phyloP scores from a whole-genome alignment of 2,329 filamentous ascomycete species.

The Didymella sp. region DNA sequence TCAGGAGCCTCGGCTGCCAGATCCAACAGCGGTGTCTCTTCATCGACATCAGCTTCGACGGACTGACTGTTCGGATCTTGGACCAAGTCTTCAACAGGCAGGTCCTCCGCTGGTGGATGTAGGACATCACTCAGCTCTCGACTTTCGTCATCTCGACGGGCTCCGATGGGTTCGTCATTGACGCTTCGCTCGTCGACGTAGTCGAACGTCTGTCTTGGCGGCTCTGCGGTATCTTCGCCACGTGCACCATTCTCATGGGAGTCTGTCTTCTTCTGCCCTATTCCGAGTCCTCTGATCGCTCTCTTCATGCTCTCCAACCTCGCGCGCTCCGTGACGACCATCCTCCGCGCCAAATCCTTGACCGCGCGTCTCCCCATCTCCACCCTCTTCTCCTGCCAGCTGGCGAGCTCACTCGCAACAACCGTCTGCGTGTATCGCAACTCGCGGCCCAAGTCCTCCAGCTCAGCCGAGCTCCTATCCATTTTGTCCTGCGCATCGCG shows the following conservation, averaged over 20 bases:
- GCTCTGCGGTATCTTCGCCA: not conserved
- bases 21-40: conserved; percentile 10
- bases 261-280: not conserved
- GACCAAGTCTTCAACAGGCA: conserved; percentile 1
- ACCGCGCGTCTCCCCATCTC: conserved; percentile 77
- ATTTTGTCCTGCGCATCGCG: conserved; percentile 86
- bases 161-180: not conserved
- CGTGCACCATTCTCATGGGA: not conserved
- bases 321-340: conserved; percentile 81
- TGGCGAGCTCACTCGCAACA: conserved; percentile 87
- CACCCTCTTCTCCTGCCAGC: conserved; percentile 91
- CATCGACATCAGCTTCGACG: not conserved
- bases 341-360: conserved; percentile 75
- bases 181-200: not conserved
- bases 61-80: not conserved
- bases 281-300: conserved; percentile 67
- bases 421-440: conserved; percentile 91
- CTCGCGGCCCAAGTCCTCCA: conserved; percentile 78
- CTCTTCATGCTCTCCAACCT: conserved; percentile 80
- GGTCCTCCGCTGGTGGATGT: not conserved
- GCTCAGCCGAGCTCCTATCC: conserved; percentile 71
- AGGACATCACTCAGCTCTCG: not conserved
- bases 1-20: conserved; percentile 6
- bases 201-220: not conserved
- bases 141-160: not conserved